Evolutionary conservation across 139 green algal genomes (phyloP).

Genomic region (Micromonas commoda): DNA sequence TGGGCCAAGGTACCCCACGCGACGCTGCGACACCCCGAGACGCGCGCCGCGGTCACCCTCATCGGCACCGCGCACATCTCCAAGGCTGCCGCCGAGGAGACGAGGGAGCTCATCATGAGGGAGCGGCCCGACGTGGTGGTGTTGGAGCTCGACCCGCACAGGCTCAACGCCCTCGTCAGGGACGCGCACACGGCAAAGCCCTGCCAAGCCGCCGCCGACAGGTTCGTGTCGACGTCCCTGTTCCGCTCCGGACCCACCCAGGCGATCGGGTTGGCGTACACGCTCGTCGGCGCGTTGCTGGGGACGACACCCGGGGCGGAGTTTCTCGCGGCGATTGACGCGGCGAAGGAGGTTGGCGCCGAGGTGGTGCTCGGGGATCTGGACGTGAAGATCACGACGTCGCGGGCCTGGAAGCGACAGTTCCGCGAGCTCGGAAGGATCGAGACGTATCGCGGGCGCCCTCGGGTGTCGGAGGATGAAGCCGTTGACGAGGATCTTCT

Average conservation of each 20-base stretch:
- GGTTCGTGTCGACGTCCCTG: no score
- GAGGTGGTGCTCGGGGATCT: neutral
- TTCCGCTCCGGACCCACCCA: neutral
- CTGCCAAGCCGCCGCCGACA: no score
- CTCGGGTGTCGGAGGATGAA: no score
- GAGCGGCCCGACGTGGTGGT: neutral
- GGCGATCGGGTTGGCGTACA: neutral
- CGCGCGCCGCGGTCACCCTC: neutral
- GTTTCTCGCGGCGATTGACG: slow-evolving; percentile 5
- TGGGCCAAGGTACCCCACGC: neutral
- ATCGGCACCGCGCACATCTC: slow-evolving; percentile 24
- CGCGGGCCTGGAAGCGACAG: neutral
- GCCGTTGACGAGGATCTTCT: no score
- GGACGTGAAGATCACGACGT: neutral
- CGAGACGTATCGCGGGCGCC: neutral
- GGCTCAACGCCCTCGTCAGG: neutral
- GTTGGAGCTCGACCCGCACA: neutral
- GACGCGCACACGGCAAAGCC: neutral
- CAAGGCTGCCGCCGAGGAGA: neutral
- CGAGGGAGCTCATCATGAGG: neutral
- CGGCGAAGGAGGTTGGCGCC: neutral
- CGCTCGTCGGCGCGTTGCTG: neutral
- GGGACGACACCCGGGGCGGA: neutral
- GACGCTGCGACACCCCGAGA: neutral
- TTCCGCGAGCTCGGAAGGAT: neutral